phyloP scores from a whole-genome alignment of 257 asterid genomes.

The Eucommia ulmoides region DNA sequence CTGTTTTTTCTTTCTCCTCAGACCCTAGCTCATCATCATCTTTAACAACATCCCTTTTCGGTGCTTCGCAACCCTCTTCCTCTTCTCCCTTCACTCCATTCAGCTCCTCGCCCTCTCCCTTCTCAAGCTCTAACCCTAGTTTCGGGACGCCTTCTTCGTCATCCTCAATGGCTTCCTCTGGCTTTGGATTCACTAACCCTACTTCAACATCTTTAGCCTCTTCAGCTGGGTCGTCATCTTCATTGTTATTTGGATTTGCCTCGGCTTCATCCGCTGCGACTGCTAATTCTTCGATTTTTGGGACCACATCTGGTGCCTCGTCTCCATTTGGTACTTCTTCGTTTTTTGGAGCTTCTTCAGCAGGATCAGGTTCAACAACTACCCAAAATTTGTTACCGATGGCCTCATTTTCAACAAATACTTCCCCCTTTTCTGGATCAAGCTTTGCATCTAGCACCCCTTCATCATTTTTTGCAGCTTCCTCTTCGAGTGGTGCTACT shows the following conservation, averaged over 20 bases:
- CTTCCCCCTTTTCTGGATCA: constrained; percentile 13
- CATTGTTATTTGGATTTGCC: not conserved
- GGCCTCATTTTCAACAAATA: too few relatives aligned
- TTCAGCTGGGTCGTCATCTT: not conserved
- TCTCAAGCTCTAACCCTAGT: constrained; percentile 27
- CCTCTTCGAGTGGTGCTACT: too few relatives aligned
- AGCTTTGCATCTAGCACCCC: constrained; percentile 15
- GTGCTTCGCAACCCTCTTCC: constrained; percentile 29
- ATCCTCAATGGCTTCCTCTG: constrained; percentile 28
- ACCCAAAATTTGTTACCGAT: too few relatives aligned
- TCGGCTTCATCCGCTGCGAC: constrained; percentile 17
- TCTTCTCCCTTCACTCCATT: constrained; percentile 29
- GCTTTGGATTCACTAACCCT: constrained; percentile 17
- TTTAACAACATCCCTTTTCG: constrained; percentile 14
- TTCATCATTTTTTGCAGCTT: constrained; percentile 14
- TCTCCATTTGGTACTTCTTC: constrained; percentile 2
- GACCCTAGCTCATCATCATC: constrained; percentile 4
- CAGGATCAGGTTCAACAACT: too few relatives aligned
- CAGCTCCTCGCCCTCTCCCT: constrained; percentile 7
- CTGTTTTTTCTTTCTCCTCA: constrained; percentile 1
- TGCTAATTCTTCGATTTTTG: constrained; percentile 7
- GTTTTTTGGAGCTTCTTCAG: constrained; percentile 11
- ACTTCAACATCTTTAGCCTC: constrained; percentile 17
- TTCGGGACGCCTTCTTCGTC: constrained; percentile 9
- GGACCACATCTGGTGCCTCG: constrained; percentile 10